A percentile compares a stretch with the other conserved stretches of the same genome.
These are phyloP conservation scores for Abrus pulchellus DNA, from an alignment of 306 rosid genomes.

Conservation along the genomic window DNA sequence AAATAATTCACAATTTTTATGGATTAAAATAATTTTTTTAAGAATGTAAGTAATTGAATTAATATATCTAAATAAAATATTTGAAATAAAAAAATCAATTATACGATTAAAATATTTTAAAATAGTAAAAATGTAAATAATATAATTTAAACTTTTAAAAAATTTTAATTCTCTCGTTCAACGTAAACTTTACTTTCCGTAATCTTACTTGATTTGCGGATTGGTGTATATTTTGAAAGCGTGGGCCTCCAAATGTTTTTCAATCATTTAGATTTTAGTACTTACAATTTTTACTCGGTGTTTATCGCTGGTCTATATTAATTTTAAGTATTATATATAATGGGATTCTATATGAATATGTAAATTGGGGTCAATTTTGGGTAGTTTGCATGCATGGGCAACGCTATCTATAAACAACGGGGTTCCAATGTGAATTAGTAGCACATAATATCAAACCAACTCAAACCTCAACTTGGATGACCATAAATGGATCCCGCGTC, in stretches of 20 bases:
- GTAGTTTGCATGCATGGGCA: background rate
- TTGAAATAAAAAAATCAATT: no score
- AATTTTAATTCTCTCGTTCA: no score
- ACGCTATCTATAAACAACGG: background rate
- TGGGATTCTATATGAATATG: no score
- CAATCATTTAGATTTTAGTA: background rate
- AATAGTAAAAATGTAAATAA: no score
- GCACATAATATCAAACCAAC: conserved; percentile 5
- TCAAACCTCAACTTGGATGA: conserved; percentile 36
- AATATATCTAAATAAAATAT: no score
- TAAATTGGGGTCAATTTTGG: background rate
- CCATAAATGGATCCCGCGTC: conserved; percentile 51
- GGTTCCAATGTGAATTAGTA: conserved; percentile 9
- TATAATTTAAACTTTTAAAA: no score
- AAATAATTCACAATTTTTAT: no score
- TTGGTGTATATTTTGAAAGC: background rate
- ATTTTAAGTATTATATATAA: background rate
- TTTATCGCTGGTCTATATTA: background rate
- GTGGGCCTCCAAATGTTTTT: background rate
- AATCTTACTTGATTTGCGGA: background rate
- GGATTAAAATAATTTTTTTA: no score
- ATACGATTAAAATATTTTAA: no score
- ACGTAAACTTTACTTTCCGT: background rate
- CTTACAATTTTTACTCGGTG: background rate
- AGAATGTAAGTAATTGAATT: no score